phyloP scores from a whole-genome alignment of 2,329 filamentous ascomycete genomes.

The Aotearoamyces nothofagi region DNA sequence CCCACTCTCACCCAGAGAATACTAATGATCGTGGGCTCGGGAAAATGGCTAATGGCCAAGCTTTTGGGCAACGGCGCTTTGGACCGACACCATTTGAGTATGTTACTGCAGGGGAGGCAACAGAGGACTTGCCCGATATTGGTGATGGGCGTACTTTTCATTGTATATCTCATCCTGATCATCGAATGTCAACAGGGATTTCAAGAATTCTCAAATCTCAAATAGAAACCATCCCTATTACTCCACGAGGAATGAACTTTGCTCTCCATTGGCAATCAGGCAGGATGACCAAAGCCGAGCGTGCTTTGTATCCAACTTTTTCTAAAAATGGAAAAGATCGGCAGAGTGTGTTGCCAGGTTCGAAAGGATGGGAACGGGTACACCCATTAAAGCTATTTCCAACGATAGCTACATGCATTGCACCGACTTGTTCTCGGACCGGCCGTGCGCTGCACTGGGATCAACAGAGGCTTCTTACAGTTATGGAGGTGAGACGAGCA shows the following conservation, averaged over 20 bases:
- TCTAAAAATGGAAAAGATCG: slow-evolving; percentile 11
- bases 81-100: slow-evolving; percentile 43
- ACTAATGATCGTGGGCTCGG: slow-evolving; percentile 31
- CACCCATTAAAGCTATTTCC: slow-evolving; percentile 35
- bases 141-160: slow-evolving; percentile 43
- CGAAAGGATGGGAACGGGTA: slow-evolving; percentile 33
- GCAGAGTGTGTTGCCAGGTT: slow-evolving; percentile 9
- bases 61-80: slow-evolving; percentile 37
- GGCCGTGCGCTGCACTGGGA: slow-evolving; percentile 49
- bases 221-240: slow-evolving; percentile 41
- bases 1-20: slow-evolving; percentile 42
- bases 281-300: slow-evolving; percentile 24
- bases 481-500: slow-evolving; percentile 52
- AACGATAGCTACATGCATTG: slow-evolving; percentile 43
- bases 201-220: slow-evolving; percentile 26
- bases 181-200: slow-evolving; percentile 33
- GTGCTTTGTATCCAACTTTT: slow-evolving; percentile 22
- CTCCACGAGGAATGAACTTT: slow-evolving; percentile 39
- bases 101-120: slow-evolving; percentile 35
- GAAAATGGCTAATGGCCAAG: slow-evolving; percentile 38
- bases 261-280: slow-evolving; percentile 26
- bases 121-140: slow-evolving; percentile 44
- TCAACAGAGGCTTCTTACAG: slow-evolving; percentile 41
- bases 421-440: slow-evolving; percentile 35
- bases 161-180: slow-evolving; percentile 54